phyloP scores from a whole-genome alignment of 768 basidiomycete species.

The Daedaleopsis nitida region DNA sequence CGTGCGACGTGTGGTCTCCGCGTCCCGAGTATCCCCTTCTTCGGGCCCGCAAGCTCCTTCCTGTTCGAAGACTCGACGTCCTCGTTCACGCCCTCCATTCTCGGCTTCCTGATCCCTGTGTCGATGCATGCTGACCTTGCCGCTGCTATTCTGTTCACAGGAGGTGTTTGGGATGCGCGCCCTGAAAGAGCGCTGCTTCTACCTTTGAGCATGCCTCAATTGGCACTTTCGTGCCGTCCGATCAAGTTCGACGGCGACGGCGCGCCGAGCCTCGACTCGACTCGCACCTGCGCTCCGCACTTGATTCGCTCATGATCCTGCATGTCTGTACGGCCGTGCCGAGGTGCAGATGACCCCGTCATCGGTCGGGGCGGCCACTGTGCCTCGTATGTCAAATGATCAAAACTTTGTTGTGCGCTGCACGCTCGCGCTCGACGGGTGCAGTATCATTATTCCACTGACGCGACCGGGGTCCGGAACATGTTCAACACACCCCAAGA shows the following conservation, averaged over 20 bases:
- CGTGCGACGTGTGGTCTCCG: no score
- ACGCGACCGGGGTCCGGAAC: no score
- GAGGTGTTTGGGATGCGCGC: slow-evolving; percentile 79
- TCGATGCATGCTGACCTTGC: background rate
- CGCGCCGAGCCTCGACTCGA: no score
- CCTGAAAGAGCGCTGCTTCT: slow-evolving; percentile 82
- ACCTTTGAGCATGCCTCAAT: slow-evolving; percentile 45
- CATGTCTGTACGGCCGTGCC: background rate
- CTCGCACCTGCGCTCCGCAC: no score
- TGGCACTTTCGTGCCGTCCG: background rate
- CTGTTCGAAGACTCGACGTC: no score
- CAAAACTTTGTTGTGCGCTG: background rate
- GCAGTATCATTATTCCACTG: no score
- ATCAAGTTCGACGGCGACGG: background rate
- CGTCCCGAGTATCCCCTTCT: no score
- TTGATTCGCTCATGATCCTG: background rate
- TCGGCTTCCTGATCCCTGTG: background rate
- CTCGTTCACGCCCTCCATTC: no score
- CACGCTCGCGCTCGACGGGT: no score
- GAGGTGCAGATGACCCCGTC: background rate
- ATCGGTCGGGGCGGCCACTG: background rate
- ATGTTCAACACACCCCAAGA: background rate
- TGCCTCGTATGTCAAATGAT: background rate
- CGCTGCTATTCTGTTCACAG: slow-evolving; percentile 37
- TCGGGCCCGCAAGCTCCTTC: no score